Percentiles rank a stretch among this genome's conserved stretches.
phyloP scores from a whole-genome alignment of 1,284 basidiomycete species.

The Trametes polyzona region DNA sequence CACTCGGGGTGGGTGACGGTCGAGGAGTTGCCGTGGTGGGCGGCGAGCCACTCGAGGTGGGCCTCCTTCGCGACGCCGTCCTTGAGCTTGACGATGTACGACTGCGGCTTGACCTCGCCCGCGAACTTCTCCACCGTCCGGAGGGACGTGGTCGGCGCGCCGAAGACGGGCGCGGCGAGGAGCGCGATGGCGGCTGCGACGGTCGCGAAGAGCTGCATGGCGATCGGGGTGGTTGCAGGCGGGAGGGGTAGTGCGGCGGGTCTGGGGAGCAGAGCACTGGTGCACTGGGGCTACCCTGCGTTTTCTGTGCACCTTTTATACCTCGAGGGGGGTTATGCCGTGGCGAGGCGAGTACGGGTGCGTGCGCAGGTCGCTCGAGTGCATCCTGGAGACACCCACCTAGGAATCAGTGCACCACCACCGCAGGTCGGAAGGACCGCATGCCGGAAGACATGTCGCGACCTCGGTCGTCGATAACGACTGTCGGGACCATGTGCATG shows the following conservation, averaged over 20 bases:
- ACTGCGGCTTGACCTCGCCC: conserved; percentile 25
- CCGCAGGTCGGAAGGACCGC: not conserved
- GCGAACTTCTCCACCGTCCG: conserved; percentile 45
- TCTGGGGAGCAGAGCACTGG: conserved; percentile 9
- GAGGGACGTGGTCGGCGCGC: conserved; percentile 29
- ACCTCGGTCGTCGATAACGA: not conserved
- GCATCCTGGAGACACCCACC: not conserved
- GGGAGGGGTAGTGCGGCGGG: conserved; percentile 3
- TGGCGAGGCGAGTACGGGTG: not conserved
- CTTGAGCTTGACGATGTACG: conserved; percentile 68
- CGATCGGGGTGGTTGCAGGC: not conserved
- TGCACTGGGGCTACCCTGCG: conserved; percentile 7
- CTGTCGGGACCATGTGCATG: not conserved
- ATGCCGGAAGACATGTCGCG: not conserved
- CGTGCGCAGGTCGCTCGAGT: not conserved
- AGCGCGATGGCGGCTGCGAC: conserved; percentile 32
- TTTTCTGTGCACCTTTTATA: not conserved
- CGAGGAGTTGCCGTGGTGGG: conserved; percentile 46
- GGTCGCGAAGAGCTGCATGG: conserved; percentile 36
- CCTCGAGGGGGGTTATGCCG: not conserved
- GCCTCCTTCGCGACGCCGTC: conserved; percentile 44
- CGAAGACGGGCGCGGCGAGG: conserved; percentile 34
- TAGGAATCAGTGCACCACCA: not conserved
- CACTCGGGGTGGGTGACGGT: conserved; percentile 25
- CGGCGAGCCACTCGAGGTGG: conserved; percentile 36